A percentile compares a stretch with the other conserved stretches of the same genome.
These are phyloP conservation scores for Ceratocystis variospora DNA, from an alignment of 2,329 filamentous ascomycete species.

Conservation along the genomic window DNA sequence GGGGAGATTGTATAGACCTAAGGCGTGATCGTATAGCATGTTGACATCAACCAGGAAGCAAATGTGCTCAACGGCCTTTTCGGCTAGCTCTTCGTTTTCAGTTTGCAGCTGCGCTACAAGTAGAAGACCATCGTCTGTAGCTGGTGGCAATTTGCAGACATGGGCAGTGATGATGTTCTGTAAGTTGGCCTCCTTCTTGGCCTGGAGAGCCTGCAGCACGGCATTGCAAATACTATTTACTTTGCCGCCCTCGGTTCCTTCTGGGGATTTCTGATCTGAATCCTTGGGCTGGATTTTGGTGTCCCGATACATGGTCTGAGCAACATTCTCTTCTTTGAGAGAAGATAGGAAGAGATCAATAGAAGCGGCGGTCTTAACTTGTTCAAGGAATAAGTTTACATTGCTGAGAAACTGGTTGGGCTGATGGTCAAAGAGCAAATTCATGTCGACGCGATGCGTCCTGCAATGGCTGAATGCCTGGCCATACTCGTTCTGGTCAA, in stretches of 20 bases:
- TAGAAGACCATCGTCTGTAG: slow-evolving; percentile 68
- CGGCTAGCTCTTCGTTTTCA: slow-evolving; percentile 56
- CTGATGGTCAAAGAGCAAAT: slow-evolving; percentile 88
- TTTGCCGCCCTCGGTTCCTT: slow-evolving; percentile 37
- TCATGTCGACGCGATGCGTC: slow-evolving; percentile 92
- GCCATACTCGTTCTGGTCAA: slow-evolving; percentile 68
- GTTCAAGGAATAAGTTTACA: slow-evolving; percentile 64
- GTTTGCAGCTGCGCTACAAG: slow-evolving; percentile 65
- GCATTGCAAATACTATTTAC: slow-evolving; percentile 82
- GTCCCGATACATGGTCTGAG: slow-evolving; percentile 83
- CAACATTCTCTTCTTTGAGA: slow-evolving; percentile 83
- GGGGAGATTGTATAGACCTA: slow-evolving; percentile 84
- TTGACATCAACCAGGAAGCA: slow-evolving; percentile 95
- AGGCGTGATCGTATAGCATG: slow-evolving; percentile 73
- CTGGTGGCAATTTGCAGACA: slow-evolving; percentile 84
- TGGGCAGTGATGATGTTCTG: slow-evolving; percentile 92
- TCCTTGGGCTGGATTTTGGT: slow-evolving; percentile 40
- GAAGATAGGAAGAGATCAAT: slow-evolving; percentile 88
- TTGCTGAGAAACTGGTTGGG: slow-evolving; percentile 70
- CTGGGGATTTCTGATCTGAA: slow-evolving; percentile 16
- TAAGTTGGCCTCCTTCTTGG: slow-evolving; percentile 39
- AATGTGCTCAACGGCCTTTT: slow-evolving; percentile 88
- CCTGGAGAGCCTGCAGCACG: slow-evolving; percentile 51
- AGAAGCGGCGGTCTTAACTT: slow-evolving; percentile 66
- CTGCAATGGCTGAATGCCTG: slow-evolving; percentile 78